Conservation (phyloP, 805 yeast genomes). For the Blastobotrys americana region DNA sequence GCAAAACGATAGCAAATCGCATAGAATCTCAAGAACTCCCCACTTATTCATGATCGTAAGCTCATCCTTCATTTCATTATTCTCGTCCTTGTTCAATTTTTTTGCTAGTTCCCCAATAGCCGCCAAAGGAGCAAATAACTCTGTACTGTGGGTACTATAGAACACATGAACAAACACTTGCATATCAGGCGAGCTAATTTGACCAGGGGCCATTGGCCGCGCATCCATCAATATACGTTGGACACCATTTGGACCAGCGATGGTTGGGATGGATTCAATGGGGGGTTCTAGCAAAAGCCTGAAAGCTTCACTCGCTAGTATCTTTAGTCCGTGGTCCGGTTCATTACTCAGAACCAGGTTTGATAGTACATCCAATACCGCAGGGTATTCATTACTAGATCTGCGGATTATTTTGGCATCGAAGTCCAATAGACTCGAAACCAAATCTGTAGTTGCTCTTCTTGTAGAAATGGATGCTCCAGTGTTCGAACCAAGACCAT, state of each 20-base stretch:
- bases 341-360: conserved; percentile 43
- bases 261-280: neutral
- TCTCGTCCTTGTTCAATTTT: neutral
- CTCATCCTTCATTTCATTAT: too few relatives aligned
- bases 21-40: conserved; percentile 31
- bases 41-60: neutral
- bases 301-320: conserved; percentile 79
- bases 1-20: conserved; percentile 67
- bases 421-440: conserved; percentile 5
- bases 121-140: neutral
- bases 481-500: neutral
- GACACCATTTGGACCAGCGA: neutral
- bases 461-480: neutral
- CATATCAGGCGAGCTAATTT: neutral
- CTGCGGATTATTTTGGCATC: conserved; percentile 8
- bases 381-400: conserved; percentile 8
- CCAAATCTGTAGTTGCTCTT: neutral
- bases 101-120: neutral
- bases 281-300: conserved; percentile 56
- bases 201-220: neutral
- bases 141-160: neutral
- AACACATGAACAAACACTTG: neutral
- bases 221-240: neutral
- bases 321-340: conserved; percentile 60
- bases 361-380: neutral